These are phyloP conservation scores for Candida peoriensis DNA, from an alignment of 805 yeast genomes.

Conservation along the genomic window DNA sequence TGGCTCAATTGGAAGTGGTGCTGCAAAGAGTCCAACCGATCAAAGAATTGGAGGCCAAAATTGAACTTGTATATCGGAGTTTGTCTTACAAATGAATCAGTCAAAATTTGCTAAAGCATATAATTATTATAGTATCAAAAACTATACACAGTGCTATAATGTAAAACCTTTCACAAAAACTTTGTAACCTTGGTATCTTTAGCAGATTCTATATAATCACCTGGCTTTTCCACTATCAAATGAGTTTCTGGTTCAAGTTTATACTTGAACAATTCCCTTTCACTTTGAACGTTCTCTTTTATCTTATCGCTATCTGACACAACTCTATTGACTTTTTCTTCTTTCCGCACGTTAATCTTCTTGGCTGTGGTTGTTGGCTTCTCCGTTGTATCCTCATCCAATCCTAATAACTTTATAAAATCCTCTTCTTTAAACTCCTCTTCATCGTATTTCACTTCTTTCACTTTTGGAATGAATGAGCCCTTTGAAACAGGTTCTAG, in stretches of 20 bases:
- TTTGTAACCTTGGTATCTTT: conserved; percentile 30
- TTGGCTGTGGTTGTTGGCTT: background rate
- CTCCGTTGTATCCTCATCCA: conserved; percentile 6
- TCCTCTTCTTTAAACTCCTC: conserved; percentile 17
- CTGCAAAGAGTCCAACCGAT: too few relatives aligned
- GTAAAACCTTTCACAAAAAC: conserved; percentile 27
- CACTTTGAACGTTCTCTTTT: conserved; percentile 25
- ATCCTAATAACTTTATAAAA: conserved; percentile 13
- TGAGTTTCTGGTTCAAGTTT: conserved; percentile 30
- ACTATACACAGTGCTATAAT: too few relatives aligned
- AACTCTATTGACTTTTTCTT: conserved; percentile 9
- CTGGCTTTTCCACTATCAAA: conserved; percentile 34
- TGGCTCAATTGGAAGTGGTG: too few relatives aligned
- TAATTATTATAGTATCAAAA: too few relatives aligned
- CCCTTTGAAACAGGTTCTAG: background rate
- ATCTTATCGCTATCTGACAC: conserved; percentile 12
- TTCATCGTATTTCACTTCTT: conserved; percentile 21
- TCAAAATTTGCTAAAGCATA: too few relatives aligned
- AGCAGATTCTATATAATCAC: conserved; percentile 34
- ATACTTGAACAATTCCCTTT: conserved; percentile 24
- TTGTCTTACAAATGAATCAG: too few relatives aligned
- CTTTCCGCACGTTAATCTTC: background rate
- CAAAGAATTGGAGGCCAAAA: too few relatives aligned
- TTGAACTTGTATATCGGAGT: too few relatives aligned
- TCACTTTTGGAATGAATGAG: too few relatives aligned